Percentiles rank a stretch among this genome's conserved stretches.
These are phyloP conservation scores for Epichloe hybrida DNA, from an alignment of 2,329 filamentous ascomycete genomes.

Conservation along the genomic window DNA sequence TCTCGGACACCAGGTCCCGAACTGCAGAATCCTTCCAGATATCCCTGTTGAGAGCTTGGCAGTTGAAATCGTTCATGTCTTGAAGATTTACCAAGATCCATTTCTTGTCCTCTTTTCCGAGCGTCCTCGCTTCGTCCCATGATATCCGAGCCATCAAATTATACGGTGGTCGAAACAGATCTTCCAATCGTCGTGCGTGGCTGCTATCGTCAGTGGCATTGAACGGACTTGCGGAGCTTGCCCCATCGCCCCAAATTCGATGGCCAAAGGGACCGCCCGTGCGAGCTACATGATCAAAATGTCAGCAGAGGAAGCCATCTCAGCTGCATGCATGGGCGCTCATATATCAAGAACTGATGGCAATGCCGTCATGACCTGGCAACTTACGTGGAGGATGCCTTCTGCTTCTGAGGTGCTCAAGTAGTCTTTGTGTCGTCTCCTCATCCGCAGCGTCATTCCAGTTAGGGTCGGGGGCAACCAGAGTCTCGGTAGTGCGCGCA, in stretches of 20 bases:
- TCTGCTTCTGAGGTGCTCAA: slow-evolving; percentile 48
- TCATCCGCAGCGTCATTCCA: slow-evolving; percentile 32
- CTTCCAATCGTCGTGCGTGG: slow-evolving; percentile 68
- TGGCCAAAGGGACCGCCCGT: slow-evolving; percentile 25
- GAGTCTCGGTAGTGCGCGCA: slow-evolving; percentile 77
- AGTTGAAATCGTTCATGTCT: slow-evolving; percentile 85
- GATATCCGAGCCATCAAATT: slow-evolving; percentile 68
- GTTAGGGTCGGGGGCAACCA: slow-evolving; percentile 53
- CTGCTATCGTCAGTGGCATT: slow-evolving; percentile 34
- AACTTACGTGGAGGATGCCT: slow-evolving; percentile 20
- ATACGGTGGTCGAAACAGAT: slow-evolving; percentile 85
- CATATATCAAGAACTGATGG: background rate
- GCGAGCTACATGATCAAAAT: background rate
- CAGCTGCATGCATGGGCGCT: background rate
- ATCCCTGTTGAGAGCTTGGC: slow-evolving; percentile 85
- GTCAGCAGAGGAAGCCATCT: background rate
- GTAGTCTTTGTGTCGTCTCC: slow-evolving; percentile 45
- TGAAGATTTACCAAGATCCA: slow-evolving; percentile 96
- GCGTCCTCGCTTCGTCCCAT: slow-evolving; percentile 75
- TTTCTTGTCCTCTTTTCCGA: slow-evolving; percentile 78
- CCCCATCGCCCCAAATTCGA: slow-evolving; percentile 23
- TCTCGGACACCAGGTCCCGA: slow-evolving; percentile 68
- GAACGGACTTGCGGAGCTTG: slow-evolving; percentile 9
- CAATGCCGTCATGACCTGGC: slow-evolving; percentile 1
- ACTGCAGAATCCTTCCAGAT: slow-evolving; percentile 85